phyloP scores from a whole-genome alignment of 805 yeast genomes.

The Blastobotrys attinorum region DNA sequence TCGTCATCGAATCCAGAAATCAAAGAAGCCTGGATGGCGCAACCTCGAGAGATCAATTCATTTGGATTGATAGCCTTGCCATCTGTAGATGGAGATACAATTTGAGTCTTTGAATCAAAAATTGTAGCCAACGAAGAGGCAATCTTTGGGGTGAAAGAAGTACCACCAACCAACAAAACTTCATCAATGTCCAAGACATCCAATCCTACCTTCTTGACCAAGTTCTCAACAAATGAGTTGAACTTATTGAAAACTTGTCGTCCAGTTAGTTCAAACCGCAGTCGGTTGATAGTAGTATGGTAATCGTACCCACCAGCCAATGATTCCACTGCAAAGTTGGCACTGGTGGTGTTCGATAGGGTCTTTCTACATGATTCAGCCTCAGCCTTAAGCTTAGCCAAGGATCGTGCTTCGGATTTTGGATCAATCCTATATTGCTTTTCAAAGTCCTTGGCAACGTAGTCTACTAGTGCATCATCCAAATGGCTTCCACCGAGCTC shows the following conservation, averaged over 20 bases:
- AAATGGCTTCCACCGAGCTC: conserved; percentile 83
- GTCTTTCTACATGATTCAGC: conserved; percentile 84
- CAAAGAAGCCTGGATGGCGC: conserved; percentile 89
- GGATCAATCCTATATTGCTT: conserved; percentile 81
- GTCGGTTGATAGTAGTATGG: conserved; percentile 87
- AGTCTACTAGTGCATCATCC: conserved; percentile 72
- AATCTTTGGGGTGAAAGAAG: conserved; percentile 86
- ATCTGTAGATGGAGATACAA: conserved; percentile 68
- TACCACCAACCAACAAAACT: conserved; percentile 88
- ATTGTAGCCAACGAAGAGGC: conserved; percentile 62
- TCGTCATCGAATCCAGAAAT: conserved; percentile 73
- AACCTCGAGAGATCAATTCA: conserved; percentile 87
- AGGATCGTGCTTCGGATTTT: conserved; percentile 67
- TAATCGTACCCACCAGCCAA: conserved; percentile 91
- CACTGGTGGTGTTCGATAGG: conserved; percentile 76
- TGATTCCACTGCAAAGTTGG: conserved; percentile 91
- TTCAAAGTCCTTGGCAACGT: conserved; percentile 88
- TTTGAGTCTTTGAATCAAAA: conserved; percentile 73
- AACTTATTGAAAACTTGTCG: conserved; percentile 70
- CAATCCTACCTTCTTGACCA: conserved; percentile 72
- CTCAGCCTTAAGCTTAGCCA: conserved; percentile 82
- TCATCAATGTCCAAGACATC: conserved; percentile 85
- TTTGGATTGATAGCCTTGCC: conserved; percentile 78
- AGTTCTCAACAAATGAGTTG: conserved; percentile 65
- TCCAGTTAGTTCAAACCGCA: conserved; percentile 84